A percentile compares a stretch with the other conserved stretches of the same genome.
These are phyloP conservation scores for Phyllosticta ampelicida DNA, from an alignment of 2,329 filamentous ascomycete genomes.

Conservation along the genomic window DNA sequence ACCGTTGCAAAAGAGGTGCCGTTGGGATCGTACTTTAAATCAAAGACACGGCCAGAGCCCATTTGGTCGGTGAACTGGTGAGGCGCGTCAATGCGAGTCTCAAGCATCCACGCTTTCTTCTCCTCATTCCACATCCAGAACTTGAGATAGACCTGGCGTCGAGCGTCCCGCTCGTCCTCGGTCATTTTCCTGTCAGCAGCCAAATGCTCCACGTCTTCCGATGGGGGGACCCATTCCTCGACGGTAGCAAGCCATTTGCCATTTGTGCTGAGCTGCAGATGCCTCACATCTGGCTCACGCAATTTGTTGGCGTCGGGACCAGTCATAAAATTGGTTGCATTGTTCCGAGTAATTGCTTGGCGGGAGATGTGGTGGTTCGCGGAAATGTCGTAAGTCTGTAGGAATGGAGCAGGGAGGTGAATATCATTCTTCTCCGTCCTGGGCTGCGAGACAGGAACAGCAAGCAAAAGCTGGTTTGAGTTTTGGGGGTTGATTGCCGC, in stretches of 20 bases:
- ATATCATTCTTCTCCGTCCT: constrained; percentile 17
- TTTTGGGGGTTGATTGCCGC: constrained; percentile 32
- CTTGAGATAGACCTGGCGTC: constrained; percentile 71
- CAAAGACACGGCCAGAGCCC: constrained; percentile 51
- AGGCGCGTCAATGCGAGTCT: constrained; percentile 73
- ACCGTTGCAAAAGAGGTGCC: constrained; percentile 70
- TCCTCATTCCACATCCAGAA: constrained; percentile 66
- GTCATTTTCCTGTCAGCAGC: constrained; percentile 26
- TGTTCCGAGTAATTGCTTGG: constrained; percentile 81
- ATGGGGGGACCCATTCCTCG: constrained; percentile 77
- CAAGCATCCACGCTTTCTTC: constrained; percentile 55
- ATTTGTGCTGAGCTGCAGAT: constrained; percentile 65
- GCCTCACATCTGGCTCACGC: constrained; percentile 65
- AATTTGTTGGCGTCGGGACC: constrained; percentile 43
- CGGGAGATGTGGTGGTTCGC: constrained; percentile 68
- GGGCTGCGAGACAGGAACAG: constrained; percentile 43
- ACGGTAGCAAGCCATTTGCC: constrained; percentile 85
- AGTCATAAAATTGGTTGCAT: constrained; percentile 69
- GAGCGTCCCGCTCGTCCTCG: constrained; percentile 34
- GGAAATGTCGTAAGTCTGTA: constrained; percentile 83
- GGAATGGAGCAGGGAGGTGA: constrained; percentile 42
- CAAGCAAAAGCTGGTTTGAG: constrained; percentile 33
- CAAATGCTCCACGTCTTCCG: constrained; percentile 53
- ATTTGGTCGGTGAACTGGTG: constrained; percentile 47
- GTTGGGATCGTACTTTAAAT: constrained; percentile 59